Percentiles rank a stretch among this genome's conserved stretches.
Evolutionary conservation across 495 filamentous ascomycete species (phyloP).

Genomic region (Talaromyces wortmannii): DNA sequence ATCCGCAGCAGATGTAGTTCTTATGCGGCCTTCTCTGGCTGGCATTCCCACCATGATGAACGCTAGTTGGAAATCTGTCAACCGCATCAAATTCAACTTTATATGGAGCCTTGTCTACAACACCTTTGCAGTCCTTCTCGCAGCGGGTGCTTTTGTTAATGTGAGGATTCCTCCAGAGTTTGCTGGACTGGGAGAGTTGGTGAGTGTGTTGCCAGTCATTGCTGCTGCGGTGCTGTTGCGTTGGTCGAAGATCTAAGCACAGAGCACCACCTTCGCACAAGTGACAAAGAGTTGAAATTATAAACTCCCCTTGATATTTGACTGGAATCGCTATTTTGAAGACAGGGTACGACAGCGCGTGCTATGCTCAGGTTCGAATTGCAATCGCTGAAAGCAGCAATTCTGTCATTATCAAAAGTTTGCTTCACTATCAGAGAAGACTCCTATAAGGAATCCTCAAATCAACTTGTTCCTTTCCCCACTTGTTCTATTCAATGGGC

Average conservation of each 20-base stretch:
- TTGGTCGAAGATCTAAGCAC: constrained; percentile 26
- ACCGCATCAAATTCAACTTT: constrained; percentile 64
- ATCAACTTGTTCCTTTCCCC: no score
- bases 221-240: constrained; percentile 43
- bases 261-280: no score
- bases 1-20: constrained; percentile 62
- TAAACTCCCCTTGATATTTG: no score
- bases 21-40: constrained; percentile 49
- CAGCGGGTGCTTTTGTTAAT: constrained; percentile 59
- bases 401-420: no score
- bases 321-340: no score
- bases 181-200: constrained; percentile 71
- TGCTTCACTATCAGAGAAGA: no score
- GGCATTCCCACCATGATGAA: constrained; percentile 55
- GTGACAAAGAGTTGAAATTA: no score
- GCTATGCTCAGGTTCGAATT: no score
- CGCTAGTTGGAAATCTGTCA: constrained; percentile 45
- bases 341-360: no score
- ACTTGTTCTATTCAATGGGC: no score
- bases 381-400: no score
- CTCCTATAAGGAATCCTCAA: no score
- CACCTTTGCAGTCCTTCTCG: constrained; percentile 61
- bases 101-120: constrained; percentile 71
- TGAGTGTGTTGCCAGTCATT: constrained; percentile 73
- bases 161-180: constrained; percentile 63